Evolutionary conservation across 192 early-diverging fungal species (phyloP), one percentile per base, ranked within the genome.

Genomic region (Phycomyces nitens): DNA sequence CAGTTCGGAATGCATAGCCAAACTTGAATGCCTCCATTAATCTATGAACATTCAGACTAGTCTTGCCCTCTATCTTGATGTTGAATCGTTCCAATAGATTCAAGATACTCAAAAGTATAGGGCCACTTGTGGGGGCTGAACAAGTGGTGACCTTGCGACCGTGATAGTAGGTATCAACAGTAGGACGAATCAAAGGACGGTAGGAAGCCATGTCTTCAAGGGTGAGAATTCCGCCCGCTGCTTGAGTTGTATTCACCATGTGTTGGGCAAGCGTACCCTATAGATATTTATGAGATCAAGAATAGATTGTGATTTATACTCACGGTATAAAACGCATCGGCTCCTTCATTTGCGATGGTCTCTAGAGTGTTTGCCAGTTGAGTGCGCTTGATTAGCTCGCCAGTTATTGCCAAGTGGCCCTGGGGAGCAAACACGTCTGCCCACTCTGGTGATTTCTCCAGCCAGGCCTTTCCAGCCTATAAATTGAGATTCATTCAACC

Each of bases 81-180:
- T 89, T 80, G 71, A 82, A 96, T 50, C 90, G 82, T 72, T 98
- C 96, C 54, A 95, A 68, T 26, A 94, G 83, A 57, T 96, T 96
- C 43, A 98, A 80, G 63, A 94, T 78, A 66, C 88, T 86, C 39
- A 95, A 73, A 34, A 96, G 70, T 15, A 94, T 78, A 6, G 91
- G 86, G 0, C 96, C 96, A 63, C 89, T 89, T 12, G 92, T 89
- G 4, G 96, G 94, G 15, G 89, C 81, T 18, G 88, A 75, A 1
- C 82, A 73, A 0, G 89, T 89, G 49, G 86, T 77, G 15, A 94
- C 80, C 52, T 86, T 85, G 56, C 82, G 83, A 3, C 92, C 94
- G 56, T 89, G 89, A 68, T 94, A 98, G 62, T 77, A 88, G 0
- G 86, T 82, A 56, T 83, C 73, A 14, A 88, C 56, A 0, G 92